Evolutionary conservation across 768 basidiomycete species (phyloP), one percentile per base, ranked within the genome.

Genomic region (Hypholoma sublateritium): DNA sequence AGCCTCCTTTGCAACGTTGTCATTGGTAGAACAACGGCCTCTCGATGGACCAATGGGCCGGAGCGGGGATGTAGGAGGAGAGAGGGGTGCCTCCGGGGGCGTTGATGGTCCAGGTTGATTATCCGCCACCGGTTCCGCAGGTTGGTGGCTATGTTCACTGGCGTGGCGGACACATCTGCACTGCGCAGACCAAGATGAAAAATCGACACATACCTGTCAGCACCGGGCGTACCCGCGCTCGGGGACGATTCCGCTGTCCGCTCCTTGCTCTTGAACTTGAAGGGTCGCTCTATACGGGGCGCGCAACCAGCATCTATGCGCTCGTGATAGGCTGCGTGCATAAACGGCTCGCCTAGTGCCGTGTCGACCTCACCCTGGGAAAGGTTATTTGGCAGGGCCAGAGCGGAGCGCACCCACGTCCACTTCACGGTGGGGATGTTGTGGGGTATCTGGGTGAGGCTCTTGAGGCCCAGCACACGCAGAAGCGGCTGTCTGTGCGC

Each of bases 391-490:
- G 60, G 61, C 53, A 59, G 65, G 34, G 67, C 65, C 7, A 77
- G 69, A 9, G 78, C 79, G 4, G 76, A 72, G 3, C 77, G 58
- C 8, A 87, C 73, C 87, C 87, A 90, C 13, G 64, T 62, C 88
- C 87, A 89, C 36, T 65, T 81, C 32, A 89, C 78, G 11, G 83
- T 84, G 9, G 86, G 84, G 11, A 89, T 85, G 42, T 81, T 72
- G n/a, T 76, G 67, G 4, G 89, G 88, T 43, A 92, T 85, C 4
- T 88, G 80, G 6, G 67, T 69, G 14, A 86, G 67, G 5, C 48
- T 65, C 61, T 77, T 82, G 19, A 87, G 63, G 1, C 82, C 82
- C 3, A 87, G 70, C 1, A 77, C 71, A 17, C 73, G 65, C 41
- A 79, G 61, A 41, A 76, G 71, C 14, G 73, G 55, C 13, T 56